phyloP scores from a whole-genome alignment of 2,329 filamentous ascomycete genomes.

The Colletotrichum sp. region DNA sequence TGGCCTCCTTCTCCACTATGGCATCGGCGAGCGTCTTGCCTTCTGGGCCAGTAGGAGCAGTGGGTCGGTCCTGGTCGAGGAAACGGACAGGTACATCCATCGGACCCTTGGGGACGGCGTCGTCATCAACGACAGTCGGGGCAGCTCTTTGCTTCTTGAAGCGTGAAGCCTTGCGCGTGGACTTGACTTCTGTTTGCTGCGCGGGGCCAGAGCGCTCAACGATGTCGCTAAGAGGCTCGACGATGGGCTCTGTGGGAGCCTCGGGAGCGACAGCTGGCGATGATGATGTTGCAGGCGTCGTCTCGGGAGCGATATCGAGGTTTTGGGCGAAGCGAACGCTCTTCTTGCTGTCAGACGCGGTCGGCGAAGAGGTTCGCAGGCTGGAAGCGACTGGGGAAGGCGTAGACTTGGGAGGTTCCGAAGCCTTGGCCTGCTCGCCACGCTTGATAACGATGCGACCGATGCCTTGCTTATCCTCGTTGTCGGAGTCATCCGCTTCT shows the following conservation, averaged over 20 bases:
- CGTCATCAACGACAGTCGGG: conserved; percentile 27
- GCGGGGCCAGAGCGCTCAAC: conserved; percentile 48
- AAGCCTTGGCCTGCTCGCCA: conserved; percentile 9
- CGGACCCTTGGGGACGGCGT: conserved; percentile 44
- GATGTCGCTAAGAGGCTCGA: conserved; percentile 59
- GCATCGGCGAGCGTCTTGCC: conserved; percentile 64
- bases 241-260: conserved; percentile 31
- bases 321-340: conserved; percentile 80
- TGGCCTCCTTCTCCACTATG: conserved; percentile 59
- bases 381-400: conserved; percentile 20
- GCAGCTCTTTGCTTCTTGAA: conserved; percentile 48
- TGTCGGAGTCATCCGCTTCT: conserved; percentile 36
- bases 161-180: conserved; percentile 49
- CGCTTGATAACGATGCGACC: conserved; percentile 59
- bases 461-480: conserved; percentile 53
- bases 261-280: neutral
- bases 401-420: neutral
- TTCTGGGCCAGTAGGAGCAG: conserved; percentile 53
- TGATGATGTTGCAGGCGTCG: neutral
- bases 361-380: conserved; percentile 6
- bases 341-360: conserved; percentile 56
- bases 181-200: conserved; percentile 28
- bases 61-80: conserved; percentile 39
- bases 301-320: conserved; percentile 70
- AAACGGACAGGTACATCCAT: conserved; percentile 48